These are phyloP conservation scores for Neofusicoccum sp. DNA, from an alignment of 2,329 filamentous ascomycete genomes.

Conservation along the genomic window DNA sequence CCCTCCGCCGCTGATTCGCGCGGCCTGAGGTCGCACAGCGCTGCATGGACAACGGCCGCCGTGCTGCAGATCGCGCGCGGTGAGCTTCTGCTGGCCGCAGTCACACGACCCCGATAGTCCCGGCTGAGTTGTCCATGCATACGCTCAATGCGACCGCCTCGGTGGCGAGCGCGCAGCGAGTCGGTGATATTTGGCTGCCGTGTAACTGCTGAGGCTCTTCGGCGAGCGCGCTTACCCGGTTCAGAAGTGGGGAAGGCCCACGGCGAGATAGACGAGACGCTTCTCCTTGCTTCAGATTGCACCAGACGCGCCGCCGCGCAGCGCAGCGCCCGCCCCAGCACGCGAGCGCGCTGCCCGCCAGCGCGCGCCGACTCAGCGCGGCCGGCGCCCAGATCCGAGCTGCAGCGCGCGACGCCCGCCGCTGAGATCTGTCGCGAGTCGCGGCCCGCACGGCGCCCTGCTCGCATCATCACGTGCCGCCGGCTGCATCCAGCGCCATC, in stretches of 20 bases:
- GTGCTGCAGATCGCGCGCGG: conserved; percentile 18
- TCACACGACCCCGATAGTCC: conserved; percentile 15
- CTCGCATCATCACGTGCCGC: neutral
- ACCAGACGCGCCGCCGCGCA: neutral
- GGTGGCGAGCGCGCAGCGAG: conserved; percentile 10
- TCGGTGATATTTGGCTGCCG: conserved; percentile 13
- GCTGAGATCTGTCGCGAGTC: conserved; percentile 7
- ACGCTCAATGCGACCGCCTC: conserved; percentile 16
- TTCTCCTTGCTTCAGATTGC: conserved; percentile 16
- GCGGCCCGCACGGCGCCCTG: conserved; percentile 10
- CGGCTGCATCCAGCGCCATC: neutral
- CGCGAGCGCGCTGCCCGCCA: neutral
- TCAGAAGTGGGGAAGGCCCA: conserved; percentile 15
- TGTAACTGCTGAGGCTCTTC: conserved; percentile 19
- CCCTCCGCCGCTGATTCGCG: conserved; percentile 1
- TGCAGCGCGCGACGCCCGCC: neutral
- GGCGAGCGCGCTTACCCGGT: conserved; percentile 13
- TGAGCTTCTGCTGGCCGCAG: conserved; percentile 13
- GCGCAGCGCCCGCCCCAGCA: neutral
- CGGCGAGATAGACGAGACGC: conserved; percentile 16
- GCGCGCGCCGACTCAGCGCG: neutral
- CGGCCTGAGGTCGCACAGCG: conserved; percentile 13
- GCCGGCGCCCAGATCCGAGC: neutral
- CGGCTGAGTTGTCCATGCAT: conserved; percentile 19
- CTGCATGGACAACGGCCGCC: conserved; percentile 17